These are phyloP conservation scores for Draba incana DNA, from an alignment of 345 rosid genomes.

Conservation along the genomic window DNA sequence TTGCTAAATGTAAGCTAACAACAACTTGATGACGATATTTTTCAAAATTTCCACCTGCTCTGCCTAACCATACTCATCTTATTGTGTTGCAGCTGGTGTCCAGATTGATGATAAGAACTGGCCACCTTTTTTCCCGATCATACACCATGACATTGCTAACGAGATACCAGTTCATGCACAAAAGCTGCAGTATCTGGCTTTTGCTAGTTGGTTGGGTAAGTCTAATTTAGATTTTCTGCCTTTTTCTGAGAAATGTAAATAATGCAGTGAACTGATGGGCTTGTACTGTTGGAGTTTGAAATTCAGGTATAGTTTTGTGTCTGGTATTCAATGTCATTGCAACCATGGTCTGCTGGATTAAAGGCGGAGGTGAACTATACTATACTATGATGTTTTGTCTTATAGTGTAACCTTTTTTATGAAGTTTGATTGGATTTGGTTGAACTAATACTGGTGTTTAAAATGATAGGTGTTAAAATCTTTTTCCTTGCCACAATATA, in stretches of 20 bases:
- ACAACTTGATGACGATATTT: conserved; percentile 3
- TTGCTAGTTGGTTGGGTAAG: conserved; percentile 98
- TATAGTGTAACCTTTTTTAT: neutral
- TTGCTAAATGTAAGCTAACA: conserved; percentile 35
- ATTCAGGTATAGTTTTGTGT: conserved; percentile 88
- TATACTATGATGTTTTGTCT: neutral
- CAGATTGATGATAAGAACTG: conserved; percentile 76
- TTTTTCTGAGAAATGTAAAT: neutral
- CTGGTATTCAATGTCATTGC: conserved; percentile 85
- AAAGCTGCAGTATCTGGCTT: conserved; percentile 92
- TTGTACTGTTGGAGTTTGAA: neutral
- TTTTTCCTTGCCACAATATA: conserved; percentile 91
- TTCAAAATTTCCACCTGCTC: neutral
- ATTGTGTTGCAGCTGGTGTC: conserved; percentile 79
- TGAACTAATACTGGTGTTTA: conserved; percentile 8
- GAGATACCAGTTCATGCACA: conserved; percentile 98
- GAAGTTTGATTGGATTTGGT: conserved; percentile 21
- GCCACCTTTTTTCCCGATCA: conserved; percentile 95
- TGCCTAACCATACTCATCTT: no score
- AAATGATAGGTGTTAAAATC: conserved; percentile 73
- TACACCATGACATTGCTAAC: conserved; percentile 95
- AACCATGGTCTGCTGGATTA: conserved; percentile 82
- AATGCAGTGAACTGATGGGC: neutral
- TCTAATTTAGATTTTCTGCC: neutral
- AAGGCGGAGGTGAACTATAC: conserved; percentile 78